A percentile compares a stretch with the other conserved stretches of the same genome.
phyloP scores from a whole-genome alignment of 2,329 filamentous ascomycete species.

The Diaporthe vexans region DNA sequence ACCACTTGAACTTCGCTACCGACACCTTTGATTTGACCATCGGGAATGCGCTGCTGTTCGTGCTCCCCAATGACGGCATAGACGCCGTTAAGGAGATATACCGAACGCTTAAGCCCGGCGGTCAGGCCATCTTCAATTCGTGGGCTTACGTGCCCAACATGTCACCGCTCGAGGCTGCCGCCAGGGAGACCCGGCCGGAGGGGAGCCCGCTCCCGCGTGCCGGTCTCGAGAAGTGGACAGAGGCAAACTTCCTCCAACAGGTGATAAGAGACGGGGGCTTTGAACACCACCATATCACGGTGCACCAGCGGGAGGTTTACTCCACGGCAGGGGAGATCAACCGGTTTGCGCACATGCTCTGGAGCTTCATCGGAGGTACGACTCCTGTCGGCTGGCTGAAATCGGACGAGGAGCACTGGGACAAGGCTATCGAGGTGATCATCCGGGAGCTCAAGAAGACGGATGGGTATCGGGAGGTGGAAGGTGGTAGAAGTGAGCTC shows the following conservation, averaged over 20 bases:
- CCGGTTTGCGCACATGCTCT: neutral
- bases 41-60: neutral
- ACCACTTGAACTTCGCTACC: neutral
- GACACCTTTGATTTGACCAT: neutral
- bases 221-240: neutral
- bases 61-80: neutral
- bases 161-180: neutral
- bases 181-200: neutral
- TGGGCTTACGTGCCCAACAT: neutral
- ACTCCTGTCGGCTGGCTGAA: neutral
- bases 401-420: neutral
- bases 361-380: neutral
- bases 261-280: neutral
- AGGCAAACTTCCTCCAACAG: neutral
- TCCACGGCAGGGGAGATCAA: neutral
- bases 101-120: neutral
- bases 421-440: neutral
- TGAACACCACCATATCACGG: neutral
- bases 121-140: neutral
- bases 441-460: neutral
- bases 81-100: neutral
- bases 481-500: neutral
- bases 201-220: neutral
- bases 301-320: neutral
- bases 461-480: conserved; percentile 1